Conservation (phyloP, 164 flowering plant genomes). For the Sedum album region DNA sequence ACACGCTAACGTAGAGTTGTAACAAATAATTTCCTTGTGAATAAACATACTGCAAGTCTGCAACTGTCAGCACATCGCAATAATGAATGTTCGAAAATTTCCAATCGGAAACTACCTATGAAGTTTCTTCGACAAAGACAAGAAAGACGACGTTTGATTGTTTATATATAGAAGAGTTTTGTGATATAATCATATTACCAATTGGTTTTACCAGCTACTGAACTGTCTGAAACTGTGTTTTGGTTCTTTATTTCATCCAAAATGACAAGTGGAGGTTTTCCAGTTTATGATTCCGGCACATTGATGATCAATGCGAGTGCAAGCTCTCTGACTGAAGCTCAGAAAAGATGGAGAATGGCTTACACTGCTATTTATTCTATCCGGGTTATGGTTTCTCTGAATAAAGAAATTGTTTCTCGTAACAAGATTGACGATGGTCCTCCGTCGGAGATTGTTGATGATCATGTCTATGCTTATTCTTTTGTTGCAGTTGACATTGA, state of each 20-base stretch:
- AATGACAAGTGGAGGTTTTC: conserved; percentile 12
- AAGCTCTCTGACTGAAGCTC: conserved; percentile 21
- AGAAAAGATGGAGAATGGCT: conserved; percentile 34
- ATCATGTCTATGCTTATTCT: conserved; percentile 4
- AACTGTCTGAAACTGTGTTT: background rate
- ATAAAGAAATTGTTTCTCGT: conserved; percentile 13
- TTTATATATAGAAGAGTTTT: background rate
- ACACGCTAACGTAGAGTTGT: background rate
- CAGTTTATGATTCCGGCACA: conserved; percentile 11
- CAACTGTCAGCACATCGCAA: background rate
- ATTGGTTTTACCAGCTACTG: background rate
- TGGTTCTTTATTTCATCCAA: background rate
- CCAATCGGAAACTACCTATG: conserved; percentile 8
- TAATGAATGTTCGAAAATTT: background rate
- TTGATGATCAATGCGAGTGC: conserved; percentile 16
- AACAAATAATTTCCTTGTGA: background rate
- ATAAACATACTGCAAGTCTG: background rate
- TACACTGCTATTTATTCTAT: conserved; percentile 23
- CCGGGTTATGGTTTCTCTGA: conserved; percentile 26
- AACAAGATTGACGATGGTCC: background rate
- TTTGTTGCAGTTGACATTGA: conserved; percentile 12
- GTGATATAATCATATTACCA: background rate
- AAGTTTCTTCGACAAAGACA: background rate
- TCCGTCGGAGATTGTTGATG: background rate
- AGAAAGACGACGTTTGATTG: background rate